Base-by-base conservation (phyloP, 176 grass and related monocot species). In the Saccharum spontaneum region DNA sequence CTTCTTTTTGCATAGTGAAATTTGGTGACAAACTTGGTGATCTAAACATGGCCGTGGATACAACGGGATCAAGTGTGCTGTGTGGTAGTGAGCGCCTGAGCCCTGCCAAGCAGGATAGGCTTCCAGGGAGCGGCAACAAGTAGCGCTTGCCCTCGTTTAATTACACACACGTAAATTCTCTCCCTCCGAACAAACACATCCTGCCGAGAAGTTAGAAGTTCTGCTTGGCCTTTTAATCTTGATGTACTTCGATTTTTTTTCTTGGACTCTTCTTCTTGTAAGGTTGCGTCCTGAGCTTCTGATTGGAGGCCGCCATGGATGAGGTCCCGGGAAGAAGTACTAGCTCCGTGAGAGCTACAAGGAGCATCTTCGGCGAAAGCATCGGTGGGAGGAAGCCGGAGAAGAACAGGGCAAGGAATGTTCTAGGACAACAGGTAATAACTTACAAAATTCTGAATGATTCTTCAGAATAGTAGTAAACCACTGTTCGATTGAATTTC, bases 301-400 rank as follows among this genome's bases (percentile, higher is more conserved):
- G 69, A 86, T 94, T 88, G 88, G 94, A 96, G 75, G 71, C 70
- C 26, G 48, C 78, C 68, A 88, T 87, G 86, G 78, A 88, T 71
- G 80, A 86, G 62, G 79, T 39, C 70, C 64, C 69, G 38, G 86
- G 81, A 71, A 36, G 76, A 12, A 86, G 89, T 70, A 28, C 28
- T 28, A 90, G 86, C 74, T 94, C 97, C 2, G 92, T 92, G 49
- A 94, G 90, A 78, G 91, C 82, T 75, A 86, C 90, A 22, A 94
- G 82, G 84, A 92, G 88, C 76, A 88, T 94, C 10, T 99, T 88
- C 44, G 97, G 97, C 18, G 94, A 96, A 84, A 99, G 84, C 71
- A 90, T 96, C 74, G 31, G 67, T 31, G 82, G 86, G 39, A 89
- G 90, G 76, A 96, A 85, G 67, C 59, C 49, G 39, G 73, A 86